phyloP scores from a whole-genome alignment of 768 basidiomycete genomes.

The Russula olivacea region DNA sequence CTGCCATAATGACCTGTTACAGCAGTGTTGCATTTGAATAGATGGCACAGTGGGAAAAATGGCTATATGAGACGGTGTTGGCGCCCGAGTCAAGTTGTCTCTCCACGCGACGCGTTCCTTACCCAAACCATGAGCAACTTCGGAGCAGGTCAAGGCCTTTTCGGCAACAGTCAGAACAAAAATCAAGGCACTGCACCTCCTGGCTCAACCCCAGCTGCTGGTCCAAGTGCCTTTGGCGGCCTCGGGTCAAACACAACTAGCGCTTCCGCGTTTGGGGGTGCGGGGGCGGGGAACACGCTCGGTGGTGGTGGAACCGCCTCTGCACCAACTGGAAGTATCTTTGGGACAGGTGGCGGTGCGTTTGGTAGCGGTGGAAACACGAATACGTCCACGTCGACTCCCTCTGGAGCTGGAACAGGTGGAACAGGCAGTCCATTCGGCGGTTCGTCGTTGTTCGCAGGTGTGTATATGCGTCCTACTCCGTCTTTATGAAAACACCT shows the following conservation, averaged over 20 bases:
- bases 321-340: conserved; percentile 2
- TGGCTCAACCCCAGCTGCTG: conserved; percentile 12
- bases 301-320: neutral
- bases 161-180: conserved; percentile 20
- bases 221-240: conserved; percentile 21
- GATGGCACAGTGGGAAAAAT: neutral
- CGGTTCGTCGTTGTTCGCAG: neutral
- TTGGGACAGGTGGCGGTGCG: conserved; percentile 2
- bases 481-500: neutral
- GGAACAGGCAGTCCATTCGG: neutral
- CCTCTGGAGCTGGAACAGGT: neutral
- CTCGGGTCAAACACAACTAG: conserved; percentile 22
- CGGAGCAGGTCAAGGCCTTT: conserved; percentile 13
- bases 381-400: neutral
- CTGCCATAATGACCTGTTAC: too few relatives aligned
- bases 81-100: neutral
- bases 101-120: neutral
- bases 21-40: neutral
- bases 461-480: conserved; percentile 4
- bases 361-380: conserved; percentile 14
- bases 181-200: conserved; percentile 14
- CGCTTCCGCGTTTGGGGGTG: conserved; percentile 13
- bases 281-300: neutral
- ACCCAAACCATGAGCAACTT: conserved; percentile 20
- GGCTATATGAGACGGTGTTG: too few relatives aligned